Base-by-base conservation (phyloP, 2,329 filamentous ascomycete species). In the Stemphylium beticola region DNA sequence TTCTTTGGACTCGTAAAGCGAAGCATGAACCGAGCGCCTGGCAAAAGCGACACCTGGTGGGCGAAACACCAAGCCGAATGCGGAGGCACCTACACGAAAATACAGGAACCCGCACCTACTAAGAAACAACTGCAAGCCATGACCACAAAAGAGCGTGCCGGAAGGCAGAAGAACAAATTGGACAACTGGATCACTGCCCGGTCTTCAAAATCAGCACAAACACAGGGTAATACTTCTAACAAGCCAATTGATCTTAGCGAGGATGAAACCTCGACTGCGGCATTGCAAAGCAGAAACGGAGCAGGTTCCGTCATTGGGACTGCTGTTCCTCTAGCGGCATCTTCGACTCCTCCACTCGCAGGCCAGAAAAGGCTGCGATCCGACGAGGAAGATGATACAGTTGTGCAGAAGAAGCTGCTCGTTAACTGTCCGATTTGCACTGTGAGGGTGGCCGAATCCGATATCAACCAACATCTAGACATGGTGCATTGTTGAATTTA, bases 1-100 rank as follows among this genome's bases (percentile, higher is more conserved):
- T 79, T 71, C 61, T 79, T 79, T 60, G 78, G 78, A 1, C 58
- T 78, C 2, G 77, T 80, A 15, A 79, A 79, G 64, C 65, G 78
- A n/a, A 74, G 71, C 42, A 80, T 79, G 78, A 79, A 80, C 58
- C 65, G 78, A 29, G 55, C 77, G 8, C 78, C 77, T 6, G 74
- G 74, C 1, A 78, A 76, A 56, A 64, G 65, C 34, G 78, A 80
- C 64, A 67, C 56, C 10, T 80, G 78, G 78, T 79, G 74, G 74
- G 52, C 61, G 18, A 68, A 56, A 58, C 78, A 79, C 59, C 50
- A 73, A 46, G 60, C 64, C 4, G 76, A 77, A 40, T 80, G 78
- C 57, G 77, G 77, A 14, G 78, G 78, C 11, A 66, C 55, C 2
- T 79, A 74, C 44, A 69, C 68, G 11, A 79, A 79, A 61, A 75